Evolutionary conservation across 129 eudicot species (phyloP), one percentile per base, ranked within the genome.

Genomic region (Cynara cardunculus): DNA sequence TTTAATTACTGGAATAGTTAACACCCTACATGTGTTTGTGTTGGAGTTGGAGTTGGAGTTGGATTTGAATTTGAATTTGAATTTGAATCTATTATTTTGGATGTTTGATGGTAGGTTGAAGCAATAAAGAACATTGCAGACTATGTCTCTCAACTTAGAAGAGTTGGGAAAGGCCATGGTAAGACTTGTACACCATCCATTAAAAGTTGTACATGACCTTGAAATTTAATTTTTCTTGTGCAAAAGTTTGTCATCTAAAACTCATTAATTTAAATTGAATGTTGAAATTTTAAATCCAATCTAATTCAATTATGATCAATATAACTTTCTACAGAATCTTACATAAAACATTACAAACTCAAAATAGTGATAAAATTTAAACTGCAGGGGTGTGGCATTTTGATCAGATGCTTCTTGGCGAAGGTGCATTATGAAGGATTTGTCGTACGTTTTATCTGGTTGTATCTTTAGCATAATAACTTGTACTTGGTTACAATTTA

Each of bases 81-180:
- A 41, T 8, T 41, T 5, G 5, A 44, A 78, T 27, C 25, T 16
- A 12, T 56, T 56, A 30, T 27, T 71, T 46, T 34, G 19, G 11
- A 32, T 75, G 24, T 26, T 81, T 77, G 62, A 21, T 75, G 77
- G 66, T 84, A 95, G 99, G 95, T 95, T 85, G 97, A 92, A 39
- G 94, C 97, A 27, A 95, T 95, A 49, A 95, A 95, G 97, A 95
- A 89, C 83, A 95, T 92, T 22, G 62, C 99, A 32, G 97, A 92
- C 21, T 95, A 92, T 84, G 97, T 95, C 30, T 83, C 94, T 80
- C 99, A 92, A 27, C 35, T 95, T 78, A 88, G 99, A 73, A 89
- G 89, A 89, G 91, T 95, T 66, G 99, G 99, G 31, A 95, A 90
- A 80, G 99, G 99, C 71, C 99, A 95, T 65, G 99, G 99, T 92